A percentile compares a stretch with the other conserved stretches of the same genome.
These are phyloP conservation scores for Millerozyma miso DNA, from an alignment of 805 yeast species.

Conservation along the genomic window DNA sequence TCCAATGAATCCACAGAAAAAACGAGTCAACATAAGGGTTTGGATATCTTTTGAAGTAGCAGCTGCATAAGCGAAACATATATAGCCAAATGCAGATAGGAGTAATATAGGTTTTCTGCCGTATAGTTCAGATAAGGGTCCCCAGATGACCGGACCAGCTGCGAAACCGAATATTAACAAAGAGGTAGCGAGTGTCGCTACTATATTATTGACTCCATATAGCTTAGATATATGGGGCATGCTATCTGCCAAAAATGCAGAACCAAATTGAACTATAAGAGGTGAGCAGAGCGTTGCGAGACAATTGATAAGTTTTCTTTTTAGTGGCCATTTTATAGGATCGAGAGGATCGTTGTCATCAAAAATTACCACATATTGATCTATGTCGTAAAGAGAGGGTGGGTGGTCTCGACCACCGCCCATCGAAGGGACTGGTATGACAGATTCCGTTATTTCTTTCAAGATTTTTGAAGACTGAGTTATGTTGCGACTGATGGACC, in stretches of 20 bases:
- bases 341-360: neutral
- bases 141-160: conserved; percentile 84
- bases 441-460: neutral
- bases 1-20: conserved; percentile 70
- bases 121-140: conserved; percentile 10
- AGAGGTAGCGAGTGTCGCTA: conserved; percentile 67
- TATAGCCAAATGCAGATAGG: conserved; percentile 28
- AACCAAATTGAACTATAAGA: conserved; percentile 51
- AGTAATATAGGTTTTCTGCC: conserved; percentile 35
- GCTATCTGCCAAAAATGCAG: conserved; percentile 67
- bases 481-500: neutral
- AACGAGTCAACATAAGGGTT: conserved; percentile 66
- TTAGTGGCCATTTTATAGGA: neutral
- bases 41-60: conserved; percentile 73
- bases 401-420: conserved; percentile 61
- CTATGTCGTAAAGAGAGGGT: conserved; percentile 40
- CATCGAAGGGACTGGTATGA: conserved; percentile 33
- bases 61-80: conserved; percentile 46
- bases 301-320: neutral
- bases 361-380: conserved; percentile 51
- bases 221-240: conserved; percentile 40
- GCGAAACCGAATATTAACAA: conserved; percentile 83
- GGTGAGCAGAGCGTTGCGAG: neutral
- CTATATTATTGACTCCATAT: conserved; percentile 57
- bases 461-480: neutral